Conservation (phyloP, 768 basidiomycete genomes). For the Suillus lakei region DNA sequence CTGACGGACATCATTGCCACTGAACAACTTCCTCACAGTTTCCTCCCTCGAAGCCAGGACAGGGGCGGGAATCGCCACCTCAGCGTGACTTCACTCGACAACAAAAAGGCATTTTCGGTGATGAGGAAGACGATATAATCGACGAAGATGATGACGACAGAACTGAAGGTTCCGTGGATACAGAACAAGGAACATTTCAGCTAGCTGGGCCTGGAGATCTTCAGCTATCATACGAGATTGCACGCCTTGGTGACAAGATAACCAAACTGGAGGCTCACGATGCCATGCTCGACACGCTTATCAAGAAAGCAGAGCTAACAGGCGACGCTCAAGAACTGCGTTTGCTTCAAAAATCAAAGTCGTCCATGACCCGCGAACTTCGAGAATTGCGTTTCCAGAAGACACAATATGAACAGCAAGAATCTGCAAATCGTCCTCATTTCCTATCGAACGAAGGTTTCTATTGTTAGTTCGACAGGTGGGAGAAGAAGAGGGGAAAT, state of each 20-base stretch:
- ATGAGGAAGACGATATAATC: slow-evolving; percentile 47
- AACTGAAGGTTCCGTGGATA: slow-evolving; percentile 24
- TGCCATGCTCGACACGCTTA: slow-evolving; percentile 81
- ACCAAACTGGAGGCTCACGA: slow-evolving; percentile 80
- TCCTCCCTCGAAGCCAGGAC: slow-evolving; percentile 15
- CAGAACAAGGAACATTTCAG: slow-evolving; percentile 60
- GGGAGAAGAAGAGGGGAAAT: slow-evolving; percentile 85
- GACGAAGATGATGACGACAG: slow-evolving; percentile 50
- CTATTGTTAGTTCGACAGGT: slow-evolving; percentile 83
- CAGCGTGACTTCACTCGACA: slow-evolving; percentile 18
- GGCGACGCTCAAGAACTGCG: slow-evolving; percentile 87
- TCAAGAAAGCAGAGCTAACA: slow-evolving; percentile 93
- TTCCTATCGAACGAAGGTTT: slow-evolving; percentile 82
- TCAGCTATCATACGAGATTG: slow-evolving; percentile 86
- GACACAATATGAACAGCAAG: slow-evolving; percentile 92
- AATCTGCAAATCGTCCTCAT: slow-evolving; percentile 86
- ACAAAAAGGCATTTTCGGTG: slow-evolving; percentile 38
- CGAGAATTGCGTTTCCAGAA: slow-evolving; percentile 89
- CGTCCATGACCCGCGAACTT: slow-evolving; percentile 80
- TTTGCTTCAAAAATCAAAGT: slow-evolving; percentile 81
- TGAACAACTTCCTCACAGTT: slow-evolving; percentile 57
- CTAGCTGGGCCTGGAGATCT: slow-evolving; percentile 90
- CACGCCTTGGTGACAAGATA: slow-evolving; percentile 76
- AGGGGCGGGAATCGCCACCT: slow-evolving; percentile 9
- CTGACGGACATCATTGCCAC: slow-evolving; percentile 94